Conservation (phyloP, 2,329 filamentous ascomycete genomes). For the Claviceps humidiphila region DNA sequence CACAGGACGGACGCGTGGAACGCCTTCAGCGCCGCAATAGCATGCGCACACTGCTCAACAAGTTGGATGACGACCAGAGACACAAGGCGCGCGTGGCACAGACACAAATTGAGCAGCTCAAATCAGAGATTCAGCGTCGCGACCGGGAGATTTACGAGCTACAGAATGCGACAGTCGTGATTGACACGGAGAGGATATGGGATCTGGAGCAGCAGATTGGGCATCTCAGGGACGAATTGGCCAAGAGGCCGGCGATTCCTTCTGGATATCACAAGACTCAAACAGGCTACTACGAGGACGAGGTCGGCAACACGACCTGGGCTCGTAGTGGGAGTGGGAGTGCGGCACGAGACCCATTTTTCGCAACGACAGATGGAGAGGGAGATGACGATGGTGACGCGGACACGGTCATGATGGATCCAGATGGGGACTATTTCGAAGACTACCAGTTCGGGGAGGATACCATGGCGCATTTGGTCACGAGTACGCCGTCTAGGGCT, state of each 20-base stretch:
- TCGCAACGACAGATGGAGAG: neutral
- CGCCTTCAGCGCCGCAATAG: slow-evolving; percentile 38
- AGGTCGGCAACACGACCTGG: slow-evolving; percentile 5
- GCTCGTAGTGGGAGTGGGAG: neutral
- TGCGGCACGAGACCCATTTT: neutral
- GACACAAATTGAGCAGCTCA: slow-evolving; percentile 36
- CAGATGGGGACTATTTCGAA: slow-evolving; percentile 14
- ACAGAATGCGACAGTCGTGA: slow-evolving; percentile 33
- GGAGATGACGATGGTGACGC: neutral
- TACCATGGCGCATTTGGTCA: slow-evolving; percentile 35
- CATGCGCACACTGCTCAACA: slow-evolving; percentile 45
- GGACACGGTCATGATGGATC: slow-evolving; percentile 23
- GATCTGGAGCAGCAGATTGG: slow-evolving; percentile 27
- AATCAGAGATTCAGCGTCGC: slow-evolving; percentile 32
- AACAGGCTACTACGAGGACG: neutral
- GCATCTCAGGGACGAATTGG: slow-evolving; percentile 21
- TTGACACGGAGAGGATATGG: slow-evolving; percentile 34
- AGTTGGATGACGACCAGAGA: slow-evolving; percentile 33
- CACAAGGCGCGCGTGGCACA: slow-evolving; percentile 24
- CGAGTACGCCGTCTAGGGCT: slow-evolving; percentile 35
- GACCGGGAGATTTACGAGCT: slow-evolving; percentile 41
- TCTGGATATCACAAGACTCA: too few relatives aligned
- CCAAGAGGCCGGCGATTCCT: slow-evolving; percentile 10
- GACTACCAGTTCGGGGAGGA: slow-evolving; percentile 34
- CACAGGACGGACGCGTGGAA: slow-evolving; percentile 43